Conservation (phyloP, 2,329 filamentous ascomycete genomes). For the Epicoccum sorghinum region DNA sequence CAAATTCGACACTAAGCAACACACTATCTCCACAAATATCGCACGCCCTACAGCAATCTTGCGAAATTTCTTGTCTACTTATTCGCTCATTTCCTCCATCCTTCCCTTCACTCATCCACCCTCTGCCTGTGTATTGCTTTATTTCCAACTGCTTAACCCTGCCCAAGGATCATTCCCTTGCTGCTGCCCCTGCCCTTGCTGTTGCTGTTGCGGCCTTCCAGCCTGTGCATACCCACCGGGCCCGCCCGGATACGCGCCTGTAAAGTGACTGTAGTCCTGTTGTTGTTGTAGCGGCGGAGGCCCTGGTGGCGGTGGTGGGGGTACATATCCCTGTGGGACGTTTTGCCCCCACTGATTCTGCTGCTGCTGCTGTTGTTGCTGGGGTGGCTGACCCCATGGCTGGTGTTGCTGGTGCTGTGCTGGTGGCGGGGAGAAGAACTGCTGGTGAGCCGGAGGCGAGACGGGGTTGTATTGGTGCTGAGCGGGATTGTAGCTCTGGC, state of each 20-base stretch:
- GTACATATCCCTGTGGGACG: constrained; percentile 68
- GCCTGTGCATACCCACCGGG: constrained; percentile 48
- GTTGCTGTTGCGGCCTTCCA: constrained; percentile 37
- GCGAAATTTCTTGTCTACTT: no score
- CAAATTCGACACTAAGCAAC: no score
- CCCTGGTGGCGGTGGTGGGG: constrained; percentile 70
- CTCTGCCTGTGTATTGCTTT: neutral
- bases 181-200: constrained; percentile 40
- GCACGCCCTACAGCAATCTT: no score
- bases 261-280: constrained; percentile 55
- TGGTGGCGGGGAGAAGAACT: constrained; percentile 58
- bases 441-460: constrained; percentile 64
- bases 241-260: constrained; percentile 58
- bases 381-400: constrained; percentile 57
- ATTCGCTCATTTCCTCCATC: no score
- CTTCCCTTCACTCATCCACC: no score
- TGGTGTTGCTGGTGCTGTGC: constrained; percentile 55
- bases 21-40: no score
- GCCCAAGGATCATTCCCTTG: constrained; percentile 69
- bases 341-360: constrained; percentile 48
- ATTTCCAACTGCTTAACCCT: constrained; percentile 73
- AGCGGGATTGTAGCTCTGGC: constrained; percentile 54
- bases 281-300: constrained; percentile 56
- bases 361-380: constrained; percentile 54
- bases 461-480: constrained; percentile 51